Evolutionary conservation across 2,329 filamentous ascomycete species (phyloP), one percentile per base, ranked within the genome.

Genomic region (Thermoascus crustaceus): DNA sequence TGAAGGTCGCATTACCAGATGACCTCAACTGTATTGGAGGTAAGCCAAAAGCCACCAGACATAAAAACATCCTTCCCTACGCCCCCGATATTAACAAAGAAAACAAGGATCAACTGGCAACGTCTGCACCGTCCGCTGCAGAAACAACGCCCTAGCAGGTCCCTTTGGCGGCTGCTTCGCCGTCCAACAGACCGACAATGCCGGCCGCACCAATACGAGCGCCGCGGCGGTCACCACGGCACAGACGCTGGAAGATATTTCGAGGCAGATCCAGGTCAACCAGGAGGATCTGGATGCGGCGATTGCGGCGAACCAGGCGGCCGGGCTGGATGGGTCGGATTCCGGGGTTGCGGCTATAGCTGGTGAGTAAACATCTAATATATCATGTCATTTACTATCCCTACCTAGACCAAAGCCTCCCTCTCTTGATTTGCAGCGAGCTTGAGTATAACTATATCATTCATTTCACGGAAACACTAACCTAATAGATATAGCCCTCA

Each of bases 141-240:
- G 26, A 18, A 29, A 29, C 26, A 29, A 29, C n/a, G 26, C 26
- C 13, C 26, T 29, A 16, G 26, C 26, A 29, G 26, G 26, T 9
- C 26, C 26, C 14, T 29, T 29, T 17, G 26, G 26, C n/a, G 26
- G 26, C 26, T 29, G 26, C 26, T 29, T 29, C 14, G 26, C 26
- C 18, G 26, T 29, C 14, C 11, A 29, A 17, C 26, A 29, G 26
- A 4, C 4, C 2, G 26, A 29, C 26, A 17, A 9, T 29, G 7
- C 26, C 13, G 26, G 14, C 6, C 26, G 26, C 18, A 29, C 13
- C 4, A 18, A 29, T 17, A 14, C 26, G 14, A 29, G n/a, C n/a
- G n/a, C 26, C 13, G 26, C 5, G 2, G 14, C 26, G 14, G n/a
- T 29, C 18, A 18, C 5, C 5, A 18, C 26, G 11, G 26, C 26